Percentiles rank a stretch among this genome's conserved stretches.
Conservation (phyloP, 164 flowering plant genomes). For the Taxillus chinensis region DNA sequence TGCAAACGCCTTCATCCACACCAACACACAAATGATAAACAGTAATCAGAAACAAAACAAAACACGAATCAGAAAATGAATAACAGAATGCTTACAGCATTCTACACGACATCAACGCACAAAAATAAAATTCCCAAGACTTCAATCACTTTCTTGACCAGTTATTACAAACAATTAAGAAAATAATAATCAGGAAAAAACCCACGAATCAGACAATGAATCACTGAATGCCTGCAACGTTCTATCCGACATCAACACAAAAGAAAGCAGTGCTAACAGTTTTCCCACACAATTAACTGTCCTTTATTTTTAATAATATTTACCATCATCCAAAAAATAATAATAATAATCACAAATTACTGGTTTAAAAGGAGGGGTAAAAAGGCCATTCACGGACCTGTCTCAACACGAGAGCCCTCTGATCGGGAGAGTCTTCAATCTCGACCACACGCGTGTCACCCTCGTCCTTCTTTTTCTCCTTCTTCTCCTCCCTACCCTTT, state of each 20-base stretch:
- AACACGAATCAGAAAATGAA: background rate
- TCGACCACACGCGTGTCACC: constrained; percentile 36
- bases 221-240: too few relatives aligned
- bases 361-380: background rate
- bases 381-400: constrained; percentile 29
- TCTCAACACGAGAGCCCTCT: constrained; percentile 43
- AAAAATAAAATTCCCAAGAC: background rate
- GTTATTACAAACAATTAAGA: too few relatives aligned
- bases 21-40: background rate
- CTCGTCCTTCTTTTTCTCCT: constrained; percentile 19
- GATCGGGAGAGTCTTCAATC: constrained; percentile 59
- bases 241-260: too few relatives aligned
- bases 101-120: background rate
- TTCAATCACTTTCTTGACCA: background rate
- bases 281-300: too few relatives aligned
- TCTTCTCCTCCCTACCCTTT: constrained; percentile 21
- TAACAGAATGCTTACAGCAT: too few relatives aligned
- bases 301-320: too few relatives aligned
- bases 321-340: too few relatives aligned
- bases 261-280: too few relatives aligned
- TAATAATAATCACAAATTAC: too few relatives aligned
- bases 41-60: background rate
- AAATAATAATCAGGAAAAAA: too few relatives aligned
- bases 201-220: too few relatives aligned
- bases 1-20: constrained; percentile 49